phyloP scores from a whole-genome alignment of 306 rosid species.

The Trifolium pratense region DNA sequence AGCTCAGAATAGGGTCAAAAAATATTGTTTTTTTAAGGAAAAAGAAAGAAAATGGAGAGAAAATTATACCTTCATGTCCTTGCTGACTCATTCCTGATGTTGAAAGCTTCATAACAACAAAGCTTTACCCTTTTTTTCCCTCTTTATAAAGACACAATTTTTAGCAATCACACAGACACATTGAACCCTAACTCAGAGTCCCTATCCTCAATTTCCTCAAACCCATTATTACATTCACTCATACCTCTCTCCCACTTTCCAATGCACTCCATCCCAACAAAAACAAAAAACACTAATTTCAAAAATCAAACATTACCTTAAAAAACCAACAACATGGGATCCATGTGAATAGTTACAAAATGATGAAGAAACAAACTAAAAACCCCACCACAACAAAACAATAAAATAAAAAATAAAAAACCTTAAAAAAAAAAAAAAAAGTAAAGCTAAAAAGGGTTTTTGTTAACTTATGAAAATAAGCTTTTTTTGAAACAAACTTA shows the following conservation, averaged over 20 bases:
- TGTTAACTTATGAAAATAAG: constrained; percentile 1
- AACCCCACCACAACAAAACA: constrained; percentile 39
- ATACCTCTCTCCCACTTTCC: constrained; percentile 42
- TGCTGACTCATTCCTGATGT: constrained; percentile 85
- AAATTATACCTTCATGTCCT: constrained; percentile 76
- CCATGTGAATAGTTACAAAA: constrained; percentile 37
- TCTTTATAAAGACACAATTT: constrained; percentile 30
- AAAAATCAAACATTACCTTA: constrained; percentile 41
- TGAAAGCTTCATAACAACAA: constrained; percentile 76
- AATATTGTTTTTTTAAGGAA: neutral
- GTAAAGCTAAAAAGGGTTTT: constrained; percentile 11
- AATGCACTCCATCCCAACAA: constrained; percentile 47
- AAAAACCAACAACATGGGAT: constrained; percentile 35
- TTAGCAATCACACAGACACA: constrained; percentile 41
- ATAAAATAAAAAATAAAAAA: neutral
- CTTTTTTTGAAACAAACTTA: neutral
- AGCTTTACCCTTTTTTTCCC: constrained; percentile 47
- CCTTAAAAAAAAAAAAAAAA: constrained; percentile 18
- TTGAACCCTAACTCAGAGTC: constrained; percentile 55
- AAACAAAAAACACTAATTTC: constrained; percentile 17
- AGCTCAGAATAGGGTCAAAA: constrained; percentile 1
- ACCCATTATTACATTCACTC: constrained; percentile 46
- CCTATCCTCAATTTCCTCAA: constrained; percentile 36
- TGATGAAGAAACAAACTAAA: constrained; percentile 12
- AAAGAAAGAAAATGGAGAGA: constrained; percentile 7